Evolutionary conservation across 371 early-diverging fungal species (phyloP).

Genomic region (Enterocytospora artemiae): DNA sequence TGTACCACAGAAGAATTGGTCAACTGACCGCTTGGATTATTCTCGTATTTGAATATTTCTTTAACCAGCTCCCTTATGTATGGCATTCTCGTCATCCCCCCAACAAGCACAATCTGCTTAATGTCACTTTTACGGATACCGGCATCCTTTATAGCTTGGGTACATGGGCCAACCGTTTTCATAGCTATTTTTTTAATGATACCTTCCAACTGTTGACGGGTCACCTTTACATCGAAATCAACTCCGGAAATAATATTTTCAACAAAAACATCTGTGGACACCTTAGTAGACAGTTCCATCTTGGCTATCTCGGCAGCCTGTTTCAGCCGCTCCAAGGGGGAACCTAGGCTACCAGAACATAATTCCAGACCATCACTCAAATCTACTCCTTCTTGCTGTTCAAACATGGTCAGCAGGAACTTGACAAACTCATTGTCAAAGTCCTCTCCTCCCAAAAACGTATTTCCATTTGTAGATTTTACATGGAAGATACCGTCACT

Average conservation of each 20-base stretch:
- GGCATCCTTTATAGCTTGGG: constrained; percentile 88
- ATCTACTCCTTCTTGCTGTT: constrained; percentile 65
- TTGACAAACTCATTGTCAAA: constrained; percentile 77
- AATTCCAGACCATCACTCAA: no score
- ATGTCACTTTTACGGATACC: constrained; percentile 68
- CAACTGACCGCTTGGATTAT: no score
- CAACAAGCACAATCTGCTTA: constrained; percentile 89
- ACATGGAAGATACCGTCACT: constrained; percentile 91
- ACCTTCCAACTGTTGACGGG: constrained; percentile 76
- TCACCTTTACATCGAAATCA: constrained; percentile 75
- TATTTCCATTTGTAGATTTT: constrained; percentile 67
- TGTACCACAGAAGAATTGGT: no score
- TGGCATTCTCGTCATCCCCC: constrained; percentile 96
- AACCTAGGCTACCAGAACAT: no score
- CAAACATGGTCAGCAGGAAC: constrained; percentile 66
- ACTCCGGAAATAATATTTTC: constrained; percentile 82
- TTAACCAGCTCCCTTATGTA: constrained; percentile 83
- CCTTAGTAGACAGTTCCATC: constrained; percentile 75
- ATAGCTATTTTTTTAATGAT: constrained; percentile 70
- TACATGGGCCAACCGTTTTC: constrained; percentile 79
- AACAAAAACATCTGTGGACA: constrained; percentile 67
- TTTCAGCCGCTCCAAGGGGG: constrained; percentile 71
- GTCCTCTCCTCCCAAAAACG: constrained; percentile 93
- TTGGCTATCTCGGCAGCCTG: constrained; percentile 93
- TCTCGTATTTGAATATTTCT: constrained; percentile 71